Evolutionary conservation across 2,329 filamentous ascomycete species (phyloP).

Genomic region (Fusarium robinianum): DNA sequence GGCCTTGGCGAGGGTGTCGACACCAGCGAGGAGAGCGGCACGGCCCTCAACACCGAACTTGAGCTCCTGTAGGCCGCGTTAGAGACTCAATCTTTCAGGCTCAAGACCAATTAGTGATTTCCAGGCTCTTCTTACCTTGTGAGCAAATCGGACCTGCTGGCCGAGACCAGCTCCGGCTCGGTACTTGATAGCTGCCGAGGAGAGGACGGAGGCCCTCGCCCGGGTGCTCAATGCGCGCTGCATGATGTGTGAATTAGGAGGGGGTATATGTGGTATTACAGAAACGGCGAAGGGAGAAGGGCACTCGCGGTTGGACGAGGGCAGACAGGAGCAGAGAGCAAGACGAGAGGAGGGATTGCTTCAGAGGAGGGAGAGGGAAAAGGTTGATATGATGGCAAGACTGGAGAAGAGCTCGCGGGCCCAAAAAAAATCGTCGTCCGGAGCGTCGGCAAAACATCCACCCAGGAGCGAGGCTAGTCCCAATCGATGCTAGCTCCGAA

Average conservation of each 20-base stretch:
- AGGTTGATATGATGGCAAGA: slow-evolving; percentile 36
- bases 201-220: slow-evolving; percentile 79
- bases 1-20: slow-evolving; percentile 94
- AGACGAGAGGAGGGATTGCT: slow-evolving; percentile 22
- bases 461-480: slow-evolving; percentile 40
- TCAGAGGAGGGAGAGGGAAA: slow-evolving; percentile 27
- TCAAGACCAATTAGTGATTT: slow-evolving; percentile 16
- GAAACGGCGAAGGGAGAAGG: slow-evolving; percentile 35
- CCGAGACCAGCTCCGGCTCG: slow-evolving; percentile 68
- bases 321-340: slow-evolving; percentile 23
- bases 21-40: slow-evolving; percentile 86
- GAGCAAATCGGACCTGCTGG: slow-evolving; percentile 93
- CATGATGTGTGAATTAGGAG: slow-evolving; percentile 65
- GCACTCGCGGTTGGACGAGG: slow-evolving; percentile 33
- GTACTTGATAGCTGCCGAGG: slow-evolving; percentile 67
- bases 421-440: slow-evolving; percentile 49
- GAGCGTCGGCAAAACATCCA: slow-evolving; percentile 48
- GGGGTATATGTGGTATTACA: slow-evolving; percentile 39
- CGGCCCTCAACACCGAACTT: slow-evolving; percentile 97
- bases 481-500: slow-evolving; percentile 35
- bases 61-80: slow-evolving; percentile 70
- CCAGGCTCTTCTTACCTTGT: slow-evolving; percentile 83
- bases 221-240: slow-evolving; percentile 90
- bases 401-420: slow-evolving; percentile 32
- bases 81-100: slow-evolving; percentile 29